These are phyloP conservation scores for Takashimella koratensis DNA, from an alignment of 1,284 basidiomycete species.

Conservation along the genomic window DNA sequence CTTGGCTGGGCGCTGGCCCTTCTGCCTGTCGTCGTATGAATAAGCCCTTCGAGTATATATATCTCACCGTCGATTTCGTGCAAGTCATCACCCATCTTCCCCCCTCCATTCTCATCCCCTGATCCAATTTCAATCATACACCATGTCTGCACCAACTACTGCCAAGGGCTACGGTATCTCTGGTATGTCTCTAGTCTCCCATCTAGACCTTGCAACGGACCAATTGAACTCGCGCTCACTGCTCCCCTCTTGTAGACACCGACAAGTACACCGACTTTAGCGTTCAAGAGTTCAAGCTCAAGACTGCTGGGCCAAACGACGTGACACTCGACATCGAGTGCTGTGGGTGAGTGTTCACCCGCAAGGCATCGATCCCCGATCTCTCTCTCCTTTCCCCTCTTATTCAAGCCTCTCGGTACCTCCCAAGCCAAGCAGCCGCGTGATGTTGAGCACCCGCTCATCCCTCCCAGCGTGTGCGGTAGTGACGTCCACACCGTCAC, in stretches of 20 bases:
- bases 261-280: conserved; percentile 36
- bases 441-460: neutral
- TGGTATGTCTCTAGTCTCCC: conserved; percentile 6
- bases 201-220: neutral
- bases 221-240: neutral
- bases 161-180: conserved; percentile 34
- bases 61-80: no score
- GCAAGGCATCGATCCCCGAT: neutral
- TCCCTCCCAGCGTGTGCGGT: conserved; percentile 27
- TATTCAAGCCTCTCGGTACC: neutral
- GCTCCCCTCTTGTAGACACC: conserved; percentile 20
- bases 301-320: conserved; percentile 29
- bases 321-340: conserved; percentile 27
- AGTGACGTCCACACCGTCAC: conserved; percentile 57
- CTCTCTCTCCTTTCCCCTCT: neutral
- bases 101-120: no score
- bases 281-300: conserved; percentile 32
- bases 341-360: conserved; percentile 31
- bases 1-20: no score
- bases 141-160: conserved; percentile 15
- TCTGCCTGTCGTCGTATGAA: no score
- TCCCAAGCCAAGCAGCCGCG: no score
- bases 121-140: no score
- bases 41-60: no score
- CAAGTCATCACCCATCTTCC: no score